Evolutionary conservation across 2,329 filamentous ascomycete species (phyloP).

Genomic region (Alternaria gaisen): DNA sequence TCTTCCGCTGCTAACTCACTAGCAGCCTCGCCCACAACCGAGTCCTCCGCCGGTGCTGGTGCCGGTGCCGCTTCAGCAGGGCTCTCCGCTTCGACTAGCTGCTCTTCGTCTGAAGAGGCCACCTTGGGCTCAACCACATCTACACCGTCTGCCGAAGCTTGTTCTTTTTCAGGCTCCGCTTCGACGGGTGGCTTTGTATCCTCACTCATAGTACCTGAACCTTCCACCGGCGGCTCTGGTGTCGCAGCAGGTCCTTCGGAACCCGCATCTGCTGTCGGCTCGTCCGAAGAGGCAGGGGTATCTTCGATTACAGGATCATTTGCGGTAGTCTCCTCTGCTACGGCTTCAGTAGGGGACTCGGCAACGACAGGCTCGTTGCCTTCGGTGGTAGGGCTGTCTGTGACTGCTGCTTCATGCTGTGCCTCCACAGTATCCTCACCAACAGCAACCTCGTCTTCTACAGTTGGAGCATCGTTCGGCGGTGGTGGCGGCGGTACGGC

Average conservation of each 20-base stretch:
- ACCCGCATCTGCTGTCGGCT: conserved; percentile 1
- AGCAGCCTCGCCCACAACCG: conserved; percentile 1
- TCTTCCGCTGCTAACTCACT: conserved; percentile 1
- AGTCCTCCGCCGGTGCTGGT: background rate
- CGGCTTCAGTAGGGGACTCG: conserved; percentile 2
- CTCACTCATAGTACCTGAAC: background rate
- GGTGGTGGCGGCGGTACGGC: conserved; percentile 9
- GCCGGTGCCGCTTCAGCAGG: background rate
- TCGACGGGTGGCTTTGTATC: background rate
- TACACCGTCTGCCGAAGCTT: background rate
- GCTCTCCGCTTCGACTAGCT: background rate
- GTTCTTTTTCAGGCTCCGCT: background rate
- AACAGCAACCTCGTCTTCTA: background rate
- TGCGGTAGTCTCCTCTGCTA: background rate
- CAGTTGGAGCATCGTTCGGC: conserved; percentile 9
- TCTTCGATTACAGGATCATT: conserved; percentile 3
- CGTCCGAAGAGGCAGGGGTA: background rate
- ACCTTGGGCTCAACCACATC: background rate
- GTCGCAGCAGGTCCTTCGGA: background rate
- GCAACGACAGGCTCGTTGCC: background rate
- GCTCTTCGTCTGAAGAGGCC: background rate
- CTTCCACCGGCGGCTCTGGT: background rate
- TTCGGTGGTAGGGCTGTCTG: background rate
- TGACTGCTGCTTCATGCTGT: conserved; percentile 4
- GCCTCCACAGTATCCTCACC: background rate